Percentiles rank a stretch among this genome's conserved stretches.
These are phyloP conservation scores for Aspergillus bridgeri DNA, from an alignment of 495 filamentous ascomycete genomes.

Conservation along the genomic window DNA sequence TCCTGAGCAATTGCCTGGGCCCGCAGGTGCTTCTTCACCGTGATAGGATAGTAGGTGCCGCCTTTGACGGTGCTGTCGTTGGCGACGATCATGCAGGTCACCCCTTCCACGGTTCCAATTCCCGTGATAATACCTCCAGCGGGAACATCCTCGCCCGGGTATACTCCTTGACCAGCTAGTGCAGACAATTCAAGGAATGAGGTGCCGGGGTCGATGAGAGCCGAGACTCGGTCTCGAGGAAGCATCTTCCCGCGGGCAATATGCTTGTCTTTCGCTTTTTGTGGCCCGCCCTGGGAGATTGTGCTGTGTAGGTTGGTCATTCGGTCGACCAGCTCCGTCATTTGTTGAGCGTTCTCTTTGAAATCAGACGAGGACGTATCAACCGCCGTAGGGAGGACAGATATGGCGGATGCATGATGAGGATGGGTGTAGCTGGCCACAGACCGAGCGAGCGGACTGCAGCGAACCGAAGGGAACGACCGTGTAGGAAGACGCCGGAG, in stretches of 20 bases:
- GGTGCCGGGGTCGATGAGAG: slow-evolving; percentile 83
- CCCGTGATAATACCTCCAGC: slow-evolving; percentile 93
- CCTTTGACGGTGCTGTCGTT: slow-evolving; percentile 99
- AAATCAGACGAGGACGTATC: slow-evolving; percentile 77
- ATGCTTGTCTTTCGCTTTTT: slow-evolving; percentile 88
- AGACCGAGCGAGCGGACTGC: not conserved
- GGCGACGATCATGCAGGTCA: slow-evolving; percentile 89
- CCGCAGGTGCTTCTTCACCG: slow-evolving; percentile 94
- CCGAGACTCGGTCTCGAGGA: slow-evolving; percentile 81
- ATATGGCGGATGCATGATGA: slow-evolving; percentile 72
- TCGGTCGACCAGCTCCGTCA: slow-evolving; percentile 64
- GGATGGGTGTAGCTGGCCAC: slow-evolving; percentile 52
- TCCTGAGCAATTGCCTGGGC: slow-evolving; percentile 89
- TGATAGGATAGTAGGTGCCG: slow-evolving; percentile 98
- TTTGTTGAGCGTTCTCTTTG: slow-evolving; percentile 74
- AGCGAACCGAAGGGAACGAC: not conserved
- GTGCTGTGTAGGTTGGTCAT: slow-evolving; percentile 66
- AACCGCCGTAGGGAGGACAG: slow-evolving; percentile 68
- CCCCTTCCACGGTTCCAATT: slow-evolving; percentile 84
- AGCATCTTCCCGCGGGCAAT: slow-evolving; percentile 89
- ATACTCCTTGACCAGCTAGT: slow-evolving; percentile 82
- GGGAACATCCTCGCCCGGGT: slow-evolving; percentile 79
- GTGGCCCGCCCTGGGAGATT: slow-evolving; percentile 71
- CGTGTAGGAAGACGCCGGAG: slow-evolving; percentile 6
- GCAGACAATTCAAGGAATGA: slow-evolving; percentile 89